Evolutionary conservation across 1,284 basidiomycete species (phyloP).

Genomic region (Dichomitus squalens): DNA sequence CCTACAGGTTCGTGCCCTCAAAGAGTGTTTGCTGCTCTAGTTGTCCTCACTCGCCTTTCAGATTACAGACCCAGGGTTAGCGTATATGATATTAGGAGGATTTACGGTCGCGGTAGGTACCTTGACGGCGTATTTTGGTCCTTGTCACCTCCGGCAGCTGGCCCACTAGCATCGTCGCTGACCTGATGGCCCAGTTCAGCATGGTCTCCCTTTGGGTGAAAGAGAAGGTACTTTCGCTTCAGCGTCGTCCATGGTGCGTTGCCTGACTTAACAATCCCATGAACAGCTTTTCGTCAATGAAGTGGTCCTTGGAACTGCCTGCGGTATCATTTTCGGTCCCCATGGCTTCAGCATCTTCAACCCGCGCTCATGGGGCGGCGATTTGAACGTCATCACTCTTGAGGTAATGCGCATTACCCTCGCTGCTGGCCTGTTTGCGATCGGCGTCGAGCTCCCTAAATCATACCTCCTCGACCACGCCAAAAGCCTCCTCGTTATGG

Average conservation of each 20-base stretch:
- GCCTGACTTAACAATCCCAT: neutral
- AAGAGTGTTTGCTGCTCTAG: no score
- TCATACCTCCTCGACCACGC: conserved; percentile 67
- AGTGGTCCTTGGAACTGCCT: conserved; percentile 86
- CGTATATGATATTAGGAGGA: conserved; percentile 79
- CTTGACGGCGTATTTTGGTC: neutral
- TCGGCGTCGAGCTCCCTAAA: conserved; percentile 72
- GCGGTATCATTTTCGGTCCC: conserved; percentile 77
- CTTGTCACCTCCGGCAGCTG: no score
- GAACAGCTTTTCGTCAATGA: conserved; percentile 84
- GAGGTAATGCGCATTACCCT: conserved; percentile 78
- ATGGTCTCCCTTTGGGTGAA: conserved; percentile 82
- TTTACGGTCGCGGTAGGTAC: conserved; percentile 68
- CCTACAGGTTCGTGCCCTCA: neutral
- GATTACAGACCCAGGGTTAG: conserved; percentile 53
- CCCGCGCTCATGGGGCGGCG: conserved; percentile 73
- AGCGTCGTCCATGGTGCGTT: neutral
- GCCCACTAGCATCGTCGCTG: no score
- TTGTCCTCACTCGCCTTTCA: conserved; percentile 27
- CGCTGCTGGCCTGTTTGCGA: conserved; percentile 70
- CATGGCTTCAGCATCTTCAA: conserved; percentile 77
- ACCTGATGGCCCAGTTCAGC: conserved; percentile 58
- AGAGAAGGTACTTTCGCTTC: conserved; percentile 56
- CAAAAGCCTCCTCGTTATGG: conserved; percentile 62
- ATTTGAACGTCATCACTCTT: conserved; percentile 66